A percentile compares a stretch with the other conserved stretches of the same genome.
Conservation (phyloP, 129 eudicot genomes). For the Lactuca saligna region DNA sequence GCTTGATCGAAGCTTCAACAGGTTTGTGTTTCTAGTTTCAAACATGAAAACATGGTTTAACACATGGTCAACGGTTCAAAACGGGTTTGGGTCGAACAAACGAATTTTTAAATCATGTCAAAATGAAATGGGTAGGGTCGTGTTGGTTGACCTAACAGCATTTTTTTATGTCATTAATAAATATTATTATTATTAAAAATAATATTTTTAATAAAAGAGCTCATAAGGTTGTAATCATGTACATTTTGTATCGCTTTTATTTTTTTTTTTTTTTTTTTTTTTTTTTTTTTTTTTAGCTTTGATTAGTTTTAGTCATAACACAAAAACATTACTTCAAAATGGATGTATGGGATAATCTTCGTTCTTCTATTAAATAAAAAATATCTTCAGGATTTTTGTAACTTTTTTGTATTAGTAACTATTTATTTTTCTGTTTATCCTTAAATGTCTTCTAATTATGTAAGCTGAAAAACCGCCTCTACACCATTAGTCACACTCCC, state of each 20-base stretch:
- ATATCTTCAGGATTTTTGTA: too few species aligned
- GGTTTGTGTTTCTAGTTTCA: conserved; percentile 9
- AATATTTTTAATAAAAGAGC: background rate
- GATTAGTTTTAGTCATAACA: background rate
- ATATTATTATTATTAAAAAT: too few species aligned
- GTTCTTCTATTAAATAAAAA: too few species aligned
- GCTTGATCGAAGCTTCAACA: background rate
- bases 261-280: too few species aligned
- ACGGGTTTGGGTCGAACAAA: background rate
- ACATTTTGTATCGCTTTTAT: background rate
- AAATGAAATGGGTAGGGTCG: background rate
- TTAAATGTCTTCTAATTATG: too few species aligned
- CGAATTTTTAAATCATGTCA: background rate
- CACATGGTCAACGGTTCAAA: background rate
- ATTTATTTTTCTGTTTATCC: too few species aligned
- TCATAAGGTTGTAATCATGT: background rate
- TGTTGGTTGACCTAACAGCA: background rate
- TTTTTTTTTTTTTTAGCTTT: background rate
- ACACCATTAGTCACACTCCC: too few species aligned
- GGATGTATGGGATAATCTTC: too few species aligned
- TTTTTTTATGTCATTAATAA: background rate
- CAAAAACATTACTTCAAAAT: too few species aligned
- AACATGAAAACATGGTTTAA: background rate
- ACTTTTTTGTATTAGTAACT: too few species aligned
- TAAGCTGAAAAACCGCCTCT: too few species aligned